A percentile compares a stretch with the other conserved stretches of the same genome.
phyloP scores from a whole-genome alignment of 106 monocot species.

The Iris macrosiphon region DNA sequence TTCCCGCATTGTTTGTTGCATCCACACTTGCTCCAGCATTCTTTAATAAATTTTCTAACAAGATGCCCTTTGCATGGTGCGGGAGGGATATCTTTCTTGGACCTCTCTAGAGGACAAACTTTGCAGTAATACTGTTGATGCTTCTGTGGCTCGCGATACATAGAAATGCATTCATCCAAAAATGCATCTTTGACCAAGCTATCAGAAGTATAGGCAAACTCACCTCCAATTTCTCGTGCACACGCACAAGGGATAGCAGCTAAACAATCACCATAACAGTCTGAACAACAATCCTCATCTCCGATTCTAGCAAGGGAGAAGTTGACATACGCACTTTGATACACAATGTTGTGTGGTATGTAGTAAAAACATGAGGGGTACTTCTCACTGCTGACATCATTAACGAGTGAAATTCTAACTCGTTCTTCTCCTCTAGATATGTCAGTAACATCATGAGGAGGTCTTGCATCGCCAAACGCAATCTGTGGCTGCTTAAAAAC shows the following conservation, averaged over 20 bases:
- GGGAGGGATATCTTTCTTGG: constrained; percentile 21
- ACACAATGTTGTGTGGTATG: constrained; percentile 49
- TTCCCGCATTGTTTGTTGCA: constrained; percentile 76
- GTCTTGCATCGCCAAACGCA: constrained; percentile 18
- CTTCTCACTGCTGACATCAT: constrained; percentile 33
- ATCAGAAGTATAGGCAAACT: constrained; percentile 65
- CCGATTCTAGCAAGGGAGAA: constrained; percentile 82
- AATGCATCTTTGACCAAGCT: constrained; percentile 52
- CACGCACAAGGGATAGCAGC: constrained; percentile 65
- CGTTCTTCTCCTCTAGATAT: constrained; percentile 71
- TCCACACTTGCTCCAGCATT: constrained; percentile 92
- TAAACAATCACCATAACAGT: constrained; percentile 69
- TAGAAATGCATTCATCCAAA: constrained; percentile 51
- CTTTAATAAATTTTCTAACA: constrained; percentile 70
- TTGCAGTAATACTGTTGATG: constrained; percentile 47
- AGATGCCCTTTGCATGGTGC: constrained; percentile 68
- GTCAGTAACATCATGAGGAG: constrained; percentile 40
- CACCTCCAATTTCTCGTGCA: constrained; percentile 79
- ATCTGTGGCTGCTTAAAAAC: constrained; percentile 19
- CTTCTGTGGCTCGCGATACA: constrained; percentile 23
- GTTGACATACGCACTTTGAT: constrained; percentile 72
- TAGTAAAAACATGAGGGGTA: constrained; percentile 41
- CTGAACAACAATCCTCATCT: constrained; percentile 80
- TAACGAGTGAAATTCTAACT: constrained; percentile 48
- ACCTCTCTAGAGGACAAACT: constrained; percentile 63